A percentile compares a stretch with the other conserved stretches of the same genome.
phyloP scores from a whole-genome alignment of 805 yeast genomes.

The Cyberlindnera japonica region DNA sequence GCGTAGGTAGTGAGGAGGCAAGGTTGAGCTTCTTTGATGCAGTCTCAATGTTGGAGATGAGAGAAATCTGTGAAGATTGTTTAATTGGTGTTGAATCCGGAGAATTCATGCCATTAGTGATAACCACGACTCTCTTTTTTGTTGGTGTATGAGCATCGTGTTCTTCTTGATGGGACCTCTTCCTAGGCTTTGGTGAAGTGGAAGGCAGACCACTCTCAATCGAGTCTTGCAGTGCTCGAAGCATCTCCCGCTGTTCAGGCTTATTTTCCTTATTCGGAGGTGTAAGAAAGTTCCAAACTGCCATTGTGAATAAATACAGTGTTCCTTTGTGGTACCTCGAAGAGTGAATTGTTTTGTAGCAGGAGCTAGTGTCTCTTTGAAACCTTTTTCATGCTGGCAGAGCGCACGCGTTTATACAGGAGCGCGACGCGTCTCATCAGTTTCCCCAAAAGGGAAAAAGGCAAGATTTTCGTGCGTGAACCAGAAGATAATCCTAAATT shows the following conservation, averaged over 20 bases:
- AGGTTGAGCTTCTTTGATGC: constrained; percentile 10
- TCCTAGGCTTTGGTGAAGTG: neutral
- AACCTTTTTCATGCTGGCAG: neutral
- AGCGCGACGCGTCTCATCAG: constrained; percentile 11
- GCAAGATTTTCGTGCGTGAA: constrained; percentile 5
- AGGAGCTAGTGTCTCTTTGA: neutral
- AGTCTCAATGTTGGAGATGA: constrained; percentile 6
- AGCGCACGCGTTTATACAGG: constrained; percentile 4
- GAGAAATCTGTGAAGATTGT: constrained; percentile 11
- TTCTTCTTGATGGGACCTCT: neutral
- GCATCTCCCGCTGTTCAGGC: neutral
- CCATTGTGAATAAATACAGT: neutral
- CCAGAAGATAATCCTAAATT: no score
- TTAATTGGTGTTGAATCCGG: constrained; percentile 13
- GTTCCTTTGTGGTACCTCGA: neutral
- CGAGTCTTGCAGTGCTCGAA: constrained; percentile 1
- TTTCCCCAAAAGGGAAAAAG: constrained; percentile 13
- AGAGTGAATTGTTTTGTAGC: neutral
- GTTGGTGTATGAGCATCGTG: constrained; percentile 3
- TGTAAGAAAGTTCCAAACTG: neutral
- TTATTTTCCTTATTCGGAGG: constrained; percentile 2
- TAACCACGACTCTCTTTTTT: constrained; percentile 6
- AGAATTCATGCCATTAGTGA: neutral
- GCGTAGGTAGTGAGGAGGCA: constrained; percentile 7
- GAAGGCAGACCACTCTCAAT: neutral